phyloP scores from a whole-genome alignment of 148 eudicot genomes.

The Vaccinium myrtillus region DNA sequence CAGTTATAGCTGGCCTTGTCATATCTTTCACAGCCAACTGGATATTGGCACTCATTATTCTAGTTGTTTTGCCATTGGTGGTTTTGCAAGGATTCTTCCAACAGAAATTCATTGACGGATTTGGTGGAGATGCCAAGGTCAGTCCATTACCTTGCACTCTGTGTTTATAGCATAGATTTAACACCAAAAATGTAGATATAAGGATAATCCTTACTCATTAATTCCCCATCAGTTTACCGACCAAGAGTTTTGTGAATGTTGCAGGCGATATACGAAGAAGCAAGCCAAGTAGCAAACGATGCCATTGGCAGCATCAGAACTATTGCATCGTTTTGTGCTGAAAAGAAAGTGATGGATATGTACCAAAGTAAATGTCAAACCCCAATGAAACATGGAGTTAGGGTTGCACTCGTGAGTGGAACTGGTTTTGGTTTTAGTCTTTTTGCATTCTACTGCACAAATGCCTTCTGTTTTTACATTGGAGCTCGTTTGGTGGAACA shows the following conservation, averaged over 20 bases:
- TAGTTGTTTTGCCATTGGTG: constrained; percentile 55
- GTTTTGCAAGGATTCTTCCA: constrained; percentile 57
- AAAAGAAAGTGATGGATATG: constrained; percentile 71
- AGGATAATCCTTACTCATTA: background rate
- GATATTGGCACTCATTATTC: constrained; percentile 61
- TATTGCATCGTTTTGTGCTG: constrained; percentile 78
- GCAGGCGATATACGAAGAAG: constrained; percentile 79
- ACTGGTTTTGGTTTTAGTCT: constrained; percentile 54
- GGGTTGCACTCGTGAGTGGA: constrained; percentile 62
- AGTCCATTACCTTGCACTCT: background rate
- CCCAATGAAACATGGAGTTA: constrained; percentile 58
- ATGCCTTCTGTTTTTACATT: constrained; percentile 69
- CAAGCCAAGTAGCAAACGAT: constrained; percentile 81
- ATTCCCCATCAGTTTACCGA: background rate
- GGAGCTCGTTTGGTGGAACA: constrained; percentile 61
- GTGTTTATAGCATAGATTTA: background rate
- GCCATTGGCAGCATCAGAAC: constrained; percentile 86
- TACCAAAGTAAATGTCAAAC: constrained; percentile 61
- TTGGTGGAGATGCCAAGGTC: constrained; percentile 78
- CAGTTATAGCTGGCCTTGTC: constrained; percentile 52
- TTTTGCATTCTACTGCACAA: constrained; percentile 48
- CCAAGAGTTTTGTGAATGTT: background rate
- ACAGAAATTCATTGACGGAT: constrained; percentile 55
- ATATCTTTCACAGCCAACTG: constrained; percentile 77
- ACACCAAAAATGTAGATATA: background rate